A percentile compares a stretch with the other conserved stretches of the same genome.
These are phyloP conservation scores for Rhodotorula sp. DNA, from an alignment of 1,284 basidiomycete genomes.

Conservation along the genomic window DNA sequence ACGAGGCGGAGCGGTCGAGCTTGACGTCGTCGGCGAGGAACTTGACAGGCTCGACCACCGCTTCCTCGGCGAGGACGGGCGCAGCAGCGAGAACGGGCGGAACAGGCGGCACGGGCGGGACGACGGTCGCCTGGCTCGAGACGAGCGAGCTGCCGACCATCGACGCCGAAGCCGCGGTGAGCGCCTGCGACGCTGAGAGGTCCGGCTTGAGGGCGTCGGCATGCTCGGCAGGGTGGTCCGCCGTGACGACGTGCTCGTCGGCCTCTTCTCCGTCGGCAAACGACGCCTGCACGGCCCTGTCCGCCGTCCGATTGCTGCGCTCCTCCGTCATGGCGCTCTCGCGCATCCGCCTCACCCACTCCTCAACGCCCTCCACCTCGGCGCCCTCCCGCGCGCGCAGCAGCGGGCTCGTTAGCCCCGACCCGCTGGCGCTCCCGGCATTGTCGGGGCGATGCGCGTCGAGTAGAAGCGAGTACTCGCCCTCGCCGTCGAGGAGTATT, in stretches of 20 bases:
- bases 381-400: background rate
- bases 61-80: background rate
- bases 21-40: no score
- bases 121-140: background rate
- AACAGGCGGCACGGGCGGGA: background rate
- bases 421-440: background rate
- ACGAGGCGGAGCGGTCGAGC: no score
- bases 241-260: background rate
- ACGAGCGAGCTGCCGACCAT: background rate
- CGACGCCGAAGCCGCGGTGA: background rate
- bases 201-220: background rate
- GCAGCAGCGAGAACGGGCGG: background rate
- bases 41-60: background rate
- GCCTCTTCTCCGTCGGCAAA: background rate
- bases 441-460: background rate
- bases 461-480: background rate
- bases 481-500: conserved; percentile 1
- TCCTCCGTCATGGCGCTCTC: background rate
- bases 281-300: background rate
- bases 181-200: background rate
- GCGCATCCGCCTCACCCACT: background rate
- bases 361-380: background rate
- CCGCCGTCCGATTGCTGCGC: background rate
- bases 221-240: background rate
- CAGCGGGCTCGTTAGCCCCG: background rate